phyloP scores from a whole-genome alignment of 2,329 filamentous ascomycete species.

The Exophiala sp. region DNA sequence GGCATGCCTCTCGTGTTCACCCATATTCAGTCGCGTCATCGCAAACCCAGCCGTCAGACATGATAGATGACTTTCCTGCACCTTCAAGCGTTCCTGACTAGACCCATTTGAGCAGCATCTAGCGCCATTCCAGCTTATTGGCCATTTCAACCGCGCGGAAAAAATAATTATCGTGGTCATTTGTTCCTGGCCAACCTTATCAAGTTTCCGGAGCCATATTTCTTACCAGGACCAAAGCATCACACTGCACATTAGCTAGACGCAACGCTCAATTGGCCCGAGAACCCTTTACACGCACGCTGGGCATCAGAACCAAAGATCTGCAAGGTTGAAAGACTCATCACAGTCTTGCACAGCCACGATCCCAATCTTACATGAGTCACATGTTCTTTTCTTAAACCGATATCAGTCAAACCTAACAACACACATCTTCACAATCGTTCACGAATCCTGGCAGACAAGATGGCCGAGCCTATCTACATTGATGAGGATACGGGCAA shows the following conservation, averaged over 20 bases:
- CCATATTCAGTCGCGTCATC: too few species aligned
- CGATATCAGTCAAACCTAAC: neutral
- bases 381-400: neutral
- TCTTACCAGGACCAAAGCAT: neutral
- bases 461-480: slow-evolving; percentile 56
- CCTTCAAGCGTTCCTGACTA: neutral
- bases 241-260: neutral
- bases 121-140: neutral
- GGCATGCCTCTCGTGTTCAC: too few species aligned
- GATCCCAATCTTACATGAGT: too few species aligned
- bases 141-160: neutral
- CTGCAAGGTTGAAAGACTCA: too few species aligned
- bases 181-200: neutral
- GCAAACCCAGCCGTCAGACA: too few species aligned
- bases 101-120: neutral
- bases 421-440: neutral
- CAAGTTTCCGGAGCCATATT: neutral
- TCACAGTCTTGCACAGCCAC: too few species aligned
- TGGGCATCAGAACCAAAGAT: too few species aligned
- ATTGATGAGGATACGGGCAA: slow-evolving; percentile 76
- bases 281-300: too few species aligned
- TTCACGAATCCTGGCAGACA: neutral
- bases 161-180: neutral
- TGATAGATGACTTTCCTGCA: too few species aligned
- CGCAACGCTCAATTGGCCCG: neutral